Evolutionary conservation across 2,329 filamentous ascomycete species (phyloP), one percentile per base, ranked within the genome.

Genomic region (Dendryphion nanum): DNA sequence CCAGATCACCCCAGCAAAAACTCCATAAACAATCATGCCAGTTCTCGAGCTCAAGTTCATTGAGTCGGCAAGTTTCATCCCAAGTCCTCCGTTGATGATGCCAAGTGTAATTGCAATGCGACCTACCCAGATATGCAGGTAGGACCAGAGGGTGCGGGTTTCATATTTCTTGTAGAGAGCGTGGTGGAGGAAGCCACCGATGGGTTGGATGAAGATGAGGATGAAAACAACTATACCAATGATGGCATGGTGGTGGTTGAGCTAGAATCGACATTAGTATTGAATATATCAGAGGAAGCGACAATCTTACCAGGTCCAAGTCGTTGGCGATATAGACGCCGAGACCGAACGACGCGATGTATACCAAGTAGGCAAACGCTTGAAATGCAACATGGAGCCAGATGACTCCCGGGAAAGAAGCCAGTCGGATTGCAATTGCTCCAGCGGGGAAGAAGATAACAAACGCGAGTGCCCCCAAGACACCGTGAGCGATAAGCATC

Each of bases 41-140:
- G 43, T 34, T 15, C 26, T 48, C 0, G 53, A 55, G n/a, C 61
- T 61, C 16, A 59, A 48, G 4, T 46, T 53, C 31, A 63, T 68
- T 21, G 66, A 60, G 16, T 69, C 63, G 3, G 73, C 71, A 14
- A 77, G 59, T 40, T 63, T 58, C 24, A 79, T 68, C 0, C 77
- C 77, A 1, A 80, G 56, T 1, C 76, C 77, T n/a, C 74, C 77
- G 50, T 79, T 80, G 53, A 80, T 66, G 39, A 79, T 74, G 3
- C 74, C 77, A 1, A 79, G 58, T 0, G 70, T 63, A 10, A 81
- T 70, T 16, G 72, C 63, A 18, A 65, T 47, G 4, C 77, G 68
- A 14, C 77, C 77, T 18, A 78, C 50, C 77, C 77, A 81, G 33
- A 78, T 64, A 48, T 81, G 77, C 3, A 58, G 60, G 42, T 74